A percentile compares a stretch with the other conserved stretches of the same genome.
Evolutionary conservation across 2,329 filamentous ascomycete genomes (phyloP).

Genomic region (Thielaviopsis ethacetica): DNA sequence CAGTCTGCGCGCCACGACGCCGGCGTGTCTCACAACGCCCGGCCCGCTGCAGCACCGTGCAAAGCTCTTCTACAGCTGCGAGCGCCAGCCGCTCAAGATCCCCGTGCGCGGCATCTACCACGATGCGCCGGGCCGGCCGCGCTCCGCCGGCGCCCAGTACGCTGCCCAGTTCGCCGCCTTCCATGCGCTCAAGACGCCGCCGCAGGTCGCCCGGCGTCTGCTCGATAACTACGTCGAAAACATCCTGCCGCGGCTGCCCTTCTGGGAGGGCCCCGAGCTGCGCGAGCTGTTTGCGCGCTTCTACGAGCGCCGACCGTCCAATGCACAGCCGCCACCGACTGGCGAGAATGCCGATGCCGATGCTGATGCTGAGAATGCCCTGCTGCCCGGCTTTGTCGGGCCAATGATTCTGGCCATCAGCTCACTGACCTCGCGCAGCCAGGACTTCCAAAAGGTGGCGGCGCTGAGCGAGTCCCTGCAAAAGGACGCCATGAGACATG

Average conservation of each 20-base stretch:
- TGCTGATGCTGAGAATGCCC: neutral
- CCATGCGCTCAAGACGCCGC: conserved; percentile 12
- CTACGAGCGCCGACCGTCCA: conserved; percentile 5
- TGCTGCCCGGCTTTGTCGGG: conserved; percentile 11
- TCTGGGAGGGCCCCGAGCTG: conserved; percentile 12
- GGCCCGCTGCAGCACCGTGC: conserved; percentile 9
- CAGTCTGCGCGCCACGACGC: neutral
- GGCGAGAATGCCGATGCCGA: neutral
- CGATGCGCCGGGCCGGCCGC: conserved; percentile 4
- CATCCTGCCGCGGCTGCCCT: conserved; percentile 14
- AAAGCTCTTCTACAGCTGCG: conserved; percentile 15
- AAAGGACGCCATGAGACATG: conserved; percentile 12
- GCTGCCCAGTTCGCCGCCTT: conserved; percentile 4
- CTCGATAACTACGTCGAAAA: conserved; percentile 14
- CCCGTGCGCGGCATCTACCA: conserved; percentile 13
- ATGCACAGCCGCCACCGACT: neutral
- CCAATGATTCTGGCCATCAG: conserved; percentile 13
- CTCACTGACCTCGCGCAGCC: conserved; percentile 13
- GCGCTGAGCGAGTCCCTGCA: conserved; percentile 14
- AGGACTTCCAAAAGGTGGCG: conserved; percentile 14
- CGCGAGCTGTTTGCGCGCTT: conserved; percentile 10
- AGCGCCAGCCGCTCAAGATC: conserved; percentile 15
- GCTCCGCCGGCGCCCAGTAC: conserved; percentile 10
- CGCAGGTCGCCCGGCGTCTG: conserved; percentile 13
- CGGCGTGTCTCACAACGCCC: neutral